phyloP scores from a whole-genome alignment of 129 eudicot species.

The Flaveria sonorensis region DNA sequence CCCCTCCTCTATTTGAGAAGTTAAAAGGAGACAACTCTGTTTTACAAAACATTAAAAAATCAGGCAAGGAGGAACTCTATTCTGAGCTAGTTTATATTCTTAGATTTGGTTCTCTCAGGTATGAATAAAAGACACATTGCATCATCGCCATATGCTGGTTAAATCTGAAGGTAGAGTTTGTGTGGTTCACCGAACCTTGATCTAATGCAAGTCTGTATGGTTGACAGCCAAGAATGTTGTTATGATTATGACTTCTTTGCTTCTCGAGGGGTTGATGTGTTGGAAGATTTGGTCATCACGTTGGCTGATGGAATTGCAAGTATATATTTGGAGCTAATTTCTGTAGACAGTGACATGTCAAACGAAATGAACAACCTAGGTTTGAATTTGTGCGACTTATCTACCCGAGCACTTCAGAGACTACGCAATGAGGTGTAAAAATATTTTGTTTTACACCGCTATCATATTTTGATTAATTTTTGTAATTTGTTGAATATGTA shows the following conservation, averaged over 20 bases:
- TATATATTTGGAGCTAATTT: constrained; percentile 89
- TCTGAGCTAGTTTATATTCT: constrained; percentile 74
- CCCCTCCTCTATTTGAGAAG: constrained; percentile 57
- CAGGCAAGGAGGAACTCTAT: constrained; percentile 82
- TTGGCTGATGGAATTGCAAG: constrained; percentile 91
- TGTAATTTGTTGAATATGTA: neutral
- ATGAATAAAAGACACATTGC: constrained; percentile 21
- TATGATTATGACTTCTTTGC: constrained; percentile 56
- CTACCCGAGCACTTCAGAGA: constrained; percentile 96
- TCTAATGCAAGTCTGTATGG: constrained; percentile 20
- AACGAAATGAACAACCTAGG: constrained; percentile 55
- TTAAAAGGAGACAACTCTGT: constrained; percentile 62
- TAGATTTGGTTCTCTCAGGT: constrained; percentile 78
- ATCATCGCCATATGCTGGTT: neutral
- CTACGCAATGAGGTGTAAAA: constrained; percentile 77
- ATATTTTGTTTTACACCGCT: neutral
- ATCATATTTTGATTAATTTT: neutral
- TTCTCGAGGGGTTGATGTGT: constrained; percentile 58
- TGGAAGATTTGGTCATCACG: constrained; percentile 90
- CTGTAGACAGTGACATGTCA: constrained; percentile 90
- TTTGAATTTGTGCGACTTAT: constrained; percentile 65
- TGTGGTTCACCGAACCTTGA: constrained; percentile 19
- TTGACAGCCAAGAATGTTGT: constrained; percentile 60
- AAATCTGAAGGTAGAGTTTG: neutral
- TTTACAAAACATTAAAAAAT: constrained; percentile 56